These are phyloP conservation scores for Chlamydomonas reinhardtii DNA, from an alignment of 163 green algal genomes.

Conservation along the genomic window DNA sequence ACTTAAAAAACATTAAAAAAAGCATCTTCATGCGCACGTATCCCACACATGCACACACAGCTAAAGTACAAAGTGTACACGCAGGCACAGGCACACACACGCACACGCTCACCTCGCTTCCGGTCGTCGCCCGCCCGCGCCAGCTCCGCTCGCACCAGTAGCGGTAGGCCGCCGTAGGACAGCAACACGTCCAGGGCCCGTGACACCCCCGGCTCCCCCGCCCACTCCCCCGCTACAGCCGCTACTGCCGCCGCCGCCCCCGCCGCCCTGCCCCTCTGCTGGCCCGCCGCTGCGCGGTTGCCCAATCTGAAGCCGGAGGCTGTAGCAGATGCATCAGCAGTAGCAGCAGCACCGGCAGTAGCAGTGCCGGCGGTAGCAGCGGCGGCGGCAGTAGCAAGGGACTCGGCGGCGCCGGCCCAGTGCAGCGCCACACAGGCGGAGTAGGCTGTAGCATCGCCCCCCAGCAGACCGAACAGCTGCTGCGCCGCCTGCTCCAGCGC, in stretches of 20 bases:
- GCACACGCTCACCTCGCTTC: not conserved
- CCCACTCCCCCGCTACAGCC: not conserved
- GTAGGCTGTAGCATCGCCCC: not conserved
- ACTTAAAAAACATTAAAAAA: too few relatives aligned
- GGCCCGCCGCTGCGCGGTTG: too few relatives aligned
- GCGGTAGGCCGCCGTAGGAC: slow-evolving; percentile 28
- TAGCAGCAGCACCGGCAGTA: too few relatives aligned
- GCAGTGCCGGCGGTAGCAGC: too few relatives aligned
- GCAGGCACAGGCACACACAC: too few relatives aligned
- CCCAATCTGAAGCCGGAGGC: not conserved
- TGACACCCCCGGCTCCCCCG: not conserved
- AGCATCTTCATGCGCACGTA: too few relatives aligned
- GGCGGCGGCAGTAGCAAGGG: not conserved
- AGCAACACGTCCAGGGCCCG: slow-evolving; percentile 8
- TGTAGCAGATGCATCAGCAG: too few relatives aligned
- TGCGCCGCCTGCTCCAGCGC: slow-evolving; percentile 29
- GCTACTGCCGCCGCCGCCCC: not conserved
- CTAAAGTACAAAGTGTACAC: too few relatives aligned
- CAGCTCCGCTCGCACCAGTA: slow-evolving; percentile 34
- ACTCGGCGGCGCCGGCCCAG: slow-evolving; percentile 5
- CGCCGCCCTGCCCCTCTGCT: not conserved
- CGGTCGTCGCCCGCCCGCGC: slow-evolving; percentile 19
- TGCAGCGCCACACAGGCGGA: not conserved
- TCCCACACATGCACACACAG: too few relatives aligned
- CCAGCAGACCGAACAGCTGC: slow-evolving; percentile 31